phyloP scores from a whole-genome alignment of 2,329 filamentous ascomycete species.

The Botrytis hyacinthi region DNA sequence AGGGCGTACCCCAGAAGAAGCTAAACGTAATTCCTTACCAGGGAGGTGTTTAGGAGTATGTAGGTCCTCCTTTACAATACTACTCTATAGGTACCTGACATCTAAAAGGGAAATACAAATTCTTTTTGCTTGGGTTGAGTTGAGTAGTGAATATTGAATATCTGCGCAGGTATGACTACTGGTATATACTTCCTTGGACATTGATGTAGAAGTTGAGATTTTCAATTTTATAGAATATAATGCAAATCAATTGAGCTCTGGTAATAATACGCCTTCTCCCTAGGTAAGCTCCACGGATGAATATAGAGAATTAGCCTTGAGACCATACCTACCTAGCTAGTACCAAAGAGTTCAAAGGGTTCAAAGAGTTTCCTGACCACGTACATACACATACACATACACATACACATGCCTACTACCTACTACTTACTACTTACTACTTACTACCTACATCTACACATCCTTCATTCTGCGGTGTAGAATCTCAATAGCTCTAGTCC shows the following conservation, averaged over 20 bases:
- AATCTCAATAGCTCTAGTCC: background rate
- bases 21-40: slow-evolving; percentile 19
- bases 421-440: no score
- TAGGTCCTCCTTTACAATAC: no score
- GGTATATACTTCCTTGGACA: background rate
- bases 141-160: background rate
- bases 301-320: background rate
- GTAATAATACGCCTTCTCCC: no score
- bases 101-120: background rate
- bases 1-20: slow-evolving; percentile 19
- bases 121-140: background rate
- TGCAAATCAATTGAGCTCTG: background rate
- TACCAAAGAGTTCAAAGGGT: background rate
- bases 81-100: background rate
- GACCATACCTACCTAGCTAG: background rate
- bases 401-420: no score
- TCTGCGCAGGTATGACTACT: no score
- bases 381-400: background rate
- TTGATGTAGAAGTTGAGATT: no score
- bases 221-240: background rate
- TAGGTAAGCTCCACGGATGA: background rate
- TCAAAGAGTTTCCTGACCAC: background rate
- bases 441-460: background rate
- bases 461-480: background rate
- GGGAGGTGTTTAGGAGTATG: background rate